Evolutionary conservation across 768 basidiomycete species (phyloP), one percentile per base, ranked within the genome.

Genomic region (Leccinum obscurum): DNA sequence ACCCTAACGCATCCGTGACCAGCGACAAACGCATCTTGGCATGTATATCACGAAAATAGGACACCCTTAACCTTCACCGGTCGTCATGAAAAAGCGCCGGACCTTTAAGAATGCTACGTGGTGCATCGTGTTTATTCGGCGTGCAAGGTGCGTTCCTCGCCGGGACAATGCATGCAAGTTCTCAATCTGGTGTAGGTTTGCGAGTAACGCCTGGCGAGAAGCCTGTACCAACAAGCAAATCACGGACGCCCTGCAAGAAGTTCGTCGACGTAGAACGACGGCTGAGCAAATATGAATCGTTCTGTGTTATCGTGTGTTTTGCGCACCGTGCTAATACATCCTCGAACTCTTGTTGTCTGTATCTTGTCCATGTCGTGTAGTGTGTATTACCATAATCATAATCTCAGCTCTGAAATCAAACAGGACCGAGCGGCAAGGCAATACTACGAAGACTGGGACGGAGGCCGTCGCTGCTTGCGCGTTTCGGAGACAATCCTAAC

Each of bases 1-100:
- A 35, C 28, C 20, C 60, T 66, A 37, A 69, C 59, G 8, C 8
- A 34, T 46, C 20, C 32, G 46, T 13, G 17, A 34, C 17, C 59
- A 90, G 90, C 57, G 89, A 92, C 66, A 80, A 81, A 64, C 87
- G 81, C 55, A 87, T 93, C 41, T 78, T 90, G 58, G 86, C 89
- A 22, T 83, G 89, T 15, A 90, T 94, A 66, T 85, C 92, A 8
- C 78, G 79, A 28, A 28, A 49, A 86, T 92, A 64, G 92, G 91
- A 6, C 92, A 86, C 69, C 72, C 72, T 3, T 75, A 69, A 54
- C 86, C 87, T 3, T 68, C 77, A 7, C 75, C 78, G 4, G 59
- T 77, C 1, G 70, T 75, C 22, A 52, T 69, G 11, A 78, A 73
- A 58, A 84, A 76, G 66, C 70, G 68, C 57, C 80, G 78, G 10